These are phyloP conservation scores for Vitis hybrid DNA, from an alignment of 177 flowering plant species.

Conservation along the genomic window DNA sequence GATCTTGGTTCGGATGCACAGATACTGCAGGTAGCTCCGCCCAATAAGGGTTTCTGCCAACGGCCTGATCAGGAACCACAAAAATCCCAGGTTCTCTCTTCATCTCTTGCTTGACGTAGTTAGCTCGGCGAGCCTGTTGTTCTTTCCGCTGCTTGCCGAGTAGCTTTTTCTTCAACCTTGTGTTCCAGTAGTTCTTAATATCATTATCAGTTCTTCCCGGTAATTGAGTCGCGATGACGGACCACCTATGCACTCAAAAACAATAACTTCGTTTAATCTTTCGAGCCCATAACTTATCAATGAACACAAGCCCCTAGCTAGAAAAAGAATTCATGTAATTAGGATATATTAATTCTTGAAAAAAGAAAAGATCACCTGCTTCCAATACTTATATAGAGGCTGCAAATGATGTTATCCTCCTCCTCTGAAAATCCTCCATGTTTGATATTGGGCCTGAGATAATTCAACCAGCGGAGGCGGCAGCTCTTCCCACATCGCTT, in stretches of 20 bases:
- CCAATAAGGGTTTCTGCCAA: conserved; percentile 13
- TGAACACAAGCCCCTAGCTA: neutral
- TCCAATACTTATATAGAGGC: conserved; percentile 77
- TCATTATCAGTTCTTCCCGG: conserved; percentile 85
- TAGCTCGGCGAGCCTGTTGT: conserved; percentile 36
- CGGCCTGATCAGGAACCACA: conserved; percentile 7
- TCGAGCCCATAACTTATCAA: no score
- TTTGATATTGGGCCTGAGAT: conserved; percentile 83
- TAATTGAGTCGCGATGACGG: conserved; percentile 79
- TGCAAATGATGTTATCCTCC: conserved; percentile 90
- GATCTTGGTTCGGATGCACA: conserved; percentile 13
- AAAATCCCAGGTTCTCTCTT: conserved; percentile 24
- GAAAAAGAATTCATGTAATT: neutral
- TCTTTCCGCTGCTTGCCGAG: conserved; percentile 64
- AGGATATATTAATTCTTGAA: no score
- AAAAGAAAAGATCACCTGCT: conserved; percentile 56
- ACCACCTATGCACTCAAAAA: conserved; percentile 52
- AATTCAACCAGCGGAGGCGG: conserved; percentile 87
- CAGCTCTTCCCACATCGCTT: conserved; percentile 94
- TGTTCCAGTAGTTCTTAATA: conserved; percentile 90
- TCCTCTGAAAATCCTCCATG: conserved; percentile 93
- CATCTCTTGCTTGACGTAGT: conserved; percentile 37
- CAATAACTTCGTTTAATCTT: neutral
- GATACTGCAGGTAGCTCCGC: conserved; percentile 22
- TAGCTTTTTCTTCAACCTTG: conserved; percentile 79